These are phyloP conservation scores for Hyaloperonospora brassicae DNA, from an alignment of 352 stramenopile species.

Conservation along the genomic window DNA sequence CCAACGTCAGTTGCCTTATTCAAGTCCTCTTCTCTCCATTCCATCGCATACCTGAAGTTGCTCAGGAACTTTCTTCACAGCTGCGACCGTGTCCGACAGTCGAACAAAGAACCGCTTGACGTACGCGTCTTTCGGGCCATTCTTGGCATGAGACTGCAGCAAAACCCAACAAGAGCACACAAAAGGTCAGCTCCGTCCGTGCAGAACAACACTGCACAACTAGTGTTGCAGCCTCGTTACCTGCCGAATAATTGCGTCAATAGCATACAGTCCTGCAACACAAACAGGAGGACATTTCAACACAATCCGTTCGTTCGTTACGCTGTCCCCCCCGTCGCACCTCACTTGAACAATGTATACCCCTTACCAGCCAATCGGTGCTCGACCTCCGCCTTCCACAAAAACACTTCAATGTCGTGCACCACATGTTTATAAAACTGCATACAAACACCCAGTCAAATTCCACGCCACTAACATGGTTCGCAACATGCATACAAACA, in stretches of 20 bases:
- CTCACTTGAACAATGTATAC: slow-evolving; percentile 7
- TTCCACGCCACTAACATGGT: not conserved
- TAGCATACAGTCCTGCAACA: slow-evolving; percentile 56
- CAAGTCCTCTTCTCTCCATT: not conserved
- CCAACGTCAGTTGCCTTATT: slow-evolving; percentile 1
- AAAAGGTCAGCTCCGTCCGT: not conserved
- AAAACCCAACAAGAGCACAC: not conserved
- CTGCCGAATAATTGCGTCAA: slow-evolving; percentile 80
- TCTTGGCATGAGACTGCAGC: slow-evolving; percentile 54
- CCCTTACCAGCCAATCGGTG: slow-evolving; percentile 60
- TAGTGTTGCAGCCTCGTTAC: slow-evolving; percentile 13
- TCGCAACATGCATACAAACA: too few species aligned
- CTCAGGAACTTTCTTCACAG: slow-evolving; percentile 59
- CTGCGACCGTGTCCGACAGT: slow-evolving; percentile 59
- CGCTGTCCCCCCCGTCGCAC: not conserved
- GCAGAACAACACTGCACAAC: slow-evolving; percentile 4
- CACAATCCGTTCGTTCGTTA: too few species aligned
- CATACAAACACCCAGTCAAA: slow-evolving; percentile 22
- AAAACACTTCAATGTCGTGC: slow-evolving; percentile 75
- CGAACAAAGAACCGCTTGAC: slow-evolving; percentile 74
- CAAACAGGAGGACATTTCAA: too few species aligned
- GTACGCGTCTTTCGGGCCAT: slow-evolving; percentile 57
- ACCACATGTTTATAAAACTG: slow-evolving; percentile 85
- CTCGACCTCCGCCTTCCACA: slow-evolving; percentile 80
- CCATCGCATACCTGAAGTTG: slow-evolving; percentile 42